These are phyloP conservation scores for Bruguiera sexangula DNA, from an alignment of 345 rosid species.

Conservation along the genomic window DNA sequence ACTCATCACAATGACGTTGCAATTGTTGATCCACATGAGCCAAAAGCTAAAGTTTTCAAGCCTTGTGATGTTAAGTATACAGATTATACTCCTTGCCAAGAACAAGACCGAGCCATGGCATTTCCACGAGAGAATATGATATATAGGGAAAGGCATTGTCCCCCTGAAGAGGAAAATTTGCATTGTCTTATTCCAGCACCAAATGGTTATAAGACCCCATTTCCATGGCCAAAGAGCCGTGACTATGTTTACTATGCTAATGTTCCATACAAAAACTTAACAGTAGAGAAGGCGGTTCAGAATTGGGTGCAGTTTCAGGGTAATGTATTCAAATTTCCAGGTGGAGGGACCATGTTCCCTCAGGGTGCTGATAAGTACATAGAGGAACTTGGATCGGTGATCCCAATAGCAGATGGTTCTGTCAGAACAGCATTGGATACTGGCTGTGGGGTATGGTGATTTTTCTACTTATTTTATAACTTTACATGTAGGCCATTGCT, in stretches of 20 bases:
- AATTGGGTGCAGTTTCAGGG: slow-evolving; percentile 95
- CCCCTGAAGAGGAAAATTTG: slow-evolving; percentile 69
- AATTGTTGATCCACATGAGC: slow-evolving; percentile 48
- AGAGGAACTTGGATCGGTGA: slow-evolving; percentile 78
- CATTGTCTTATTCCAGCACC: slow-evolving; percentile 90
- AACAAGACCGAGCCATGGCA: slow-evolving; percentile 85
- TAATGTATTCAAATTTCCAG: slow-evolving; percentile 87
- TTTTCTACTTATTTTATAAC: background rate
- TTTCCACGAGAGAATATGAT: slow-evolving; percentile 93
- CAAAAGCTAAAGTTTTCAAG: slow-evolving; percentile 50
- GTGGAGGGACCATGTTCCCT: slow-evolving; percentile 99
- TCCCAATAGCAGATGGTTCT: slow-evolving; percentile 84
- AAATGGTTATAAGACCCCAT: slow-evolving; percentile 80
- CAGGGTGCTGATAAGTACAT: slow-evolving; percentile 97
- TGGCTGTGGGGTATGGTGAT: slow-evolving; percentile 82
- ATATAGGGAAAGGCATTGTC: slow-evolving; percentile 95
- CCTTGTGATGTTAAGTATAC: slow-evolving; percentile 71
- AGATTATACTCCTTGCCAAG: slow-evolving; percentile 97
- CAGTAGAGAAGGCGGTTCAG: slow-evolving; percentile 87
- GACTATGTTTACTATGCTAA: slow-evolving; percentile 90
- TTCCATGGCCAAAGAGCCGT: slow-evolving; percentile 95
- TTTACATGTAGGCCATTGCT: background rate
- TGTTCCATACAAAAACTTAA: slow-evolving; percentile 85
- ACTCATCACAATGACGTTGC: slow-evolving; percentile 68
- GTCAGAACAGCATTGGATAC: slow-evolving; percentile 95